Conservation (phyloP, 371 early-diverging fungal genomes). For the Syncephalastrum racemosum region DNA sequence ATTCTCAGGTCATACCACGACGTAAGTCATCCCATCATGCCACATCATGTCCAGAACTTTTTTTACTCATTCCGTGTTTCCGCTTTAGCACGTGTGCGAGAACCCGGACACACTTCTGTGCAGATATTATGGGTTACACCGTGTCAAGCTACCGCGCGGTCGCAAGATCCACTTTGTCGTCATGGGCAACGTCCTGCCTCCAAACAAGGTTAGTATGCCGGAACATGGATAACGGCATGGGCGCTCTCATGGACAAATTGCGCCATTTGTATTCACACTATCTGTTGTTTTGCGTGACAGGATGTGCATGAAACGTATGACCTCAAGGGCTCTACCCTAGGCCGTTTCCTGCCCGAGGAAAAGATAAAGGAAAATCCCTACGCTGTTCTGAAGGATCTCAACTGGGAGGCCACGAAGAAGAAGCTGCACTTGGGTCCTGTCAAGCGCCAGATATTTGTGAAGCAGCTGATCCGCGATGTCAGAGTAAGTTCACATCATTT, state of each 20-base stretch:
- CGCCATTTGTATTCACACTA: conserved; percentile 67
- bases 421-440: conserved; percentile 81
- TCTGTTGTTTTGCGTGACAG: conserved; percentile 29
- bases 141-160: conserved; percentile 89
- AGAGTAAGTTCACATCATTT: conserved; percentile 27
- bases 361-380: conserved; percentile 70
- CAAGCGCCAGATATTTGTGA: conserved; percentile 67
- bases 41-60: too few species aligned
- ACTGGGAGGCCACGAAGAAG: conserved; percentile 78
- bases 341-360: conserved; percentile 52
- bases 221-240: too few species aligned
- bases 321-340: conserved; percentile 67
- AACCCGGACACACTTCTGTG: conserved; percentile 91
- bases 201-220: conserved; percentile 56
- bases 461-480: conserved; percentile 59
- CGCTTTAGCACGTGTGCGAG: conserved; percentile 71
- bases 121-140: conserved; percentile 92
- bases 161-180: conserved; percentile 96
- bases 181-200: conserved; percentile 97
- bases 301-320: conserved; percentile 94
- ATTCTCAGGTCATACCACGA: conserved; percentile 84
- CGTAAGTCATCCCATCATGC: conserved; percentile 41
- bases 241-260: neutral
- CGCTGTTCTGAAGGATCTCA: conserved; percentile 90
- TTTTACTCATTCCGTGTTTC: neutral